Conservation (phyloP, 2,329 filamentous ascomycete species). For the Cytospora leucostoma region DNA sequence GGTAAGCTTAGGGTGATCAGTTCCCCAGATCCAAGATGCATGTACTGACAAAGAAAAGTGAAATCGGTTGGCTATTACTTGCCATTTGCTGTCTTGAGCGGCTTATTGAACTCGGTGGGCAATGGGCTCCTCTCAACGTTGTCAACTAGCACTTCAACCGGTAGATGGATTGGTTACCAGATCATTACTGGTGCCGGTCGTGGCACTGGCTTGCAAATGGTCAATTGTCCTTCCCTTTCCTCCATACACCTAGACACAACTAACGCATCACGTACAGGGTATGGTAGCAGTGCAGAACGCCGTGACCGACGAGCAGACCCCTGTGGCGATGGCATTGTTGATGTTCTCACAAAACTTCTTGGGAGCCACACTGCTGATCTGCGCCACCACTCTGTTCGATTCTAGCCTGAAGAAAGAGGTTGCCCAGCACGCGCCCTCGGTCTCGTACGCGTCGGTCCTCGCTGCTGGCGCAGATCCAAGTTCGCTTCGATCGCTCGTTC, state of each 20-base stretch:
- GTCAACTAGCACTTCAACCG: conserved; percentile 45
- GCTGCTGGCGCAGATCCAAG: conserved; percentile 3
- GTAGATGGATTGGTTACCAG: conserved; percentile 61
- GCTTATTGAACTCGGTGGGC: conserved; percentile 46
- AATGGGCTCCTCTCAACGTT: conserved; percentile 58
- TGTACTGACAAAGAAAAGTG: not conserved
- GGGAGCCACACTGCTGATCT: conserved; percentile 59
- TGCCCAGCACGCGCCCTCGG: conserved; percentile 8
- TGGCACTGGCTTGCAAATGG: conserved; percentile 48
- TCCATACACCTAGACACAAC: too few species aligned
- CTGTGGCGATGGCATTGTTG: conserved; percentile 50
- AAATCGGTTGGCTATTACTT: conserved; percentile 45
- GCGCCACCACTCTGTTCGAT: conserved; percentile 4
- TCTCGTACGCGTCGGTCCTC: conserved; percentile 6
- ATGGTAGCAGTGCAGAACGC: conserved; percentile 48
- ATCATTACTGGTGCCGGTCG: conserved; percentile 46
- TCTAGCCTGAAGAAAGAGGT: not conserved
- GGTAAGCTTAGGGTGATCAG: not conserved
- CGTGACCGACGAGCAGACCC: conserved; percentile 46
- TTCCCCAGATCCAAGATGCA: fast-evolving
- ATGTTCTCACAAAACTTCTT: conserved; percentile 66
- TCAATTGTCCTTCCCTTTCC: not conserved
- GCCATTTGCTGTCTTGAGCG: conserved; percentile 44
- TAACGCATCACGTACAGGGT: conserved; percentile 34
- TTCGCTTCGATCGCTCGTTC: conserved; percentile 4